Conservation (phyloP, 2,329 filamentous ascomycete genomes). For the Colletotrichum destructivum region DNA sequence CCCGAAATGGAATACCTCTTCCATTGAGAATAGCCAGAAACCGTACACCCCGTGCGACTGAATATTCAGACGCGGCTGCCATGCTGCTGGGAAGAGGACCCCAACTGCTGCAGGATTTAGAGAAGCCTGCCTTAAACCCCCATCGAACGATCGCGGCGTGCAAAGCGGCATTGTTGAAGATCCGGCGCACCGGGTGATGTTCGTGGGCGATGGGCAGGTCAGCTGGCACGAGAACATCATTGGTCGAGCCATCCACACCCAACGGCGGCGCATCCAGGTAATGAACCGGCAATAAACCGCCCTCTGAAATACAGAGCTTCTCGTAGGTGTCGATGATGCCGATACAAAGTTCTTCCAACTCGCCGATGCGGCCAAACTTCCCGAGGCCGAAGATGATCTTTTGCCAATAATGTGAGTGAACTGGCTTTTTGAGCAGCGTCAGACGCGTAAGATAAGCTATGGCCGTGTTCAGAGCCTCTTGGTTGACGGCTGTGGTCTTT, state of each 20-base stretch:
- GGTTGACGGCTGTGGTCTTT: background rate
- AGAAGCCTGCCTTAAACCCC: slow-evolving; percentile 59
- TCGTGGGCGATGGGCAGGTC: slow-evolving; percentile 60
- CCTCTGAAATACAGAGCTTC: slow-evolving; percentile 43
- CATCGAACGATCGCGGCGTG: slow-evolving; percentile 60
- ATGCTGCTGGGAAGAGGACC: background rate
- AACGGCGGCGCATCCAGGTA: slow-evolving; percentile 57
- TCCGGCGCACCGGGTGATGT: slow-evolving; percentile 62
- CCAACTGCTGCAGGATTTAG: slow-evolving; percentile 18
- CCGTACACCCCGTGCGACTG: slow-evolving; percentile 55
- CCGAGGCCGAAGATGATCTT: slow-evolving; percentile 61
- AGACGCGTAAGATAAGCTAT: slow-evolving; percentile 31
- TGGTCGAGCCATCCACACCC: background rate
- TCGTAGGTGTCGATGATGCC: slow-evolving; percentile 60
- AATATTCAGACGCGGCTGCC: slow-evolving; percentile 46
- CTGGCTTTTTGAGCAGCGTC: slow-evolving; percentile 40
- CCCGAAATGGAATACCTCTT: slow-evolving; percentile 54
- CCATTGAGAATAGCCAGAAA: slow-evolving; percentile 54
- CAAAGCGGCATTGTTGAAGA: slow-evolving; percentile 59
- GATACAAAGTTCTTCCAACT: slow-evolving; percentile 61
- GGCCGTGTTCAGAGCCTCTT: slow-evolving; percentile 21
- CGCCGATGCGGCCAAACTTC: slow-evolving; percentile 58
- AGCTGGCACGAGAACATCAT: slow-evolving; percentile 47
- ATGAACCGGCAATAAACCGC: slow-evolving; percentile 60
- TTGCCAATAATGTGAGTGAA: slow-evolving; percentile 59